Percentiles rank a stretch among this genome's conserved stretches.
These are phyloP conservation scores for Trichosporon inkin DNA, from an alignment of 1,284 basidiomycete genomes.

Conservation along the genomic window DNA sequence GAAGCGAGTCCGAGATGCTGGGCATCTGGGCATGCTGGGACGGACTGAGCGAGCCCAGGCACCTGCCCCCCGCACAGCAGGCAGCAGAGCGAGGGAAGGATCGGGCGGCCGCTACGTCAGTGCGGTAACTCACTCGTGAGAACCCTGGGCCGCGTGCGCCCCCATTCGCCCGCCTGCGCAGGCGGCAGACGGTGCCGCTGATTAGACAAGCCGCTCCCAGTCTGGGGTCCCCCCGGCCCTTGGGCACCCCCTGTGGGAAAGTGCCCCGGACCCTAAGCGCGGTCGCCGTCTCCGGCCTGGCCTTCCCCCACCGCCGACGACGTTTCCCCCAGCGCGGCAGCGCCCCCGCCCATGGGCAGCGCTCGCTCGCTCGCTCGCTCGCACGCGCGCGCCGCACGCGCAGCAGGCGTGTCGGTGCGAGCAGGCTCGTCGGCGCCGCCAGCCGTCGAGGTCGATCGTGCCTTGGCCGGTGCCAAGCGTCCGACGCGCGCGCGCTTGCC, in stretches of 20 bases:
- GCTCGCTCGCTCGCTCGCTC: too few species aligned
- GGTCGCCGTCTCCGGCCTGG: background rate
- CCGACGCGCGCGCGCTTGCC: too few species aligned
- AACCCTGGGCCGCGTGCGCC: background rate
- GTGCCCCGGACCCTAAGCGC: background rate
- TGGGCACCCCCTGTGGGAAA: background rate
- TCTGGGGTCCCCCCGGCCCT: background rate
- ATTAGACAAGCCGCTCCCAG: background rate
- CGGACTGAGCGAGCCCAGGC: too few species aligned
- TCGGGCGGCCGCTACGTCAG: background rate
- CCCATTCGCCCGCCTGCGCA: background rate
- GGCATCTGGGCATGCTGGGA: too few species aligned
- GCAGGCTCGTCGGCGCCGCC: too few species aligned
- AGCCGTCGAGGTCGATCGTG: too few species aligned
- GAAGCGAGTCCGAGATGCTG: too few species aligned
- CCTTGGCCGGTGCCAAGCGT: too few species aligned
- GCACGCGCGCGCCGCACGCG: too few species aligned
- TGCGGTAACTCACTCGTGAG: background rate
- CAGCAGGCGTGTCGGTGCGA: too few species aligned
- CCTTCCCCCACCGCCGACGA: background rate
- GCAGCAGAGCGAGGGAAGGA: background rate
- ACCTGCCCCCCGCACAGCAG: background rate
- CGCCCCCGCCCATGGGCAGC: too few species aligned
- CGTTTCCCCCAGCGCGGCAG: too few species aligned
- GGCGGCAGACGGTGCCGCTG: background rate